Evolutionary conservation across 2,329 filamentous ascomycete genomes (phyloP).

Genomic region (Diplodia seriata): DNA sequence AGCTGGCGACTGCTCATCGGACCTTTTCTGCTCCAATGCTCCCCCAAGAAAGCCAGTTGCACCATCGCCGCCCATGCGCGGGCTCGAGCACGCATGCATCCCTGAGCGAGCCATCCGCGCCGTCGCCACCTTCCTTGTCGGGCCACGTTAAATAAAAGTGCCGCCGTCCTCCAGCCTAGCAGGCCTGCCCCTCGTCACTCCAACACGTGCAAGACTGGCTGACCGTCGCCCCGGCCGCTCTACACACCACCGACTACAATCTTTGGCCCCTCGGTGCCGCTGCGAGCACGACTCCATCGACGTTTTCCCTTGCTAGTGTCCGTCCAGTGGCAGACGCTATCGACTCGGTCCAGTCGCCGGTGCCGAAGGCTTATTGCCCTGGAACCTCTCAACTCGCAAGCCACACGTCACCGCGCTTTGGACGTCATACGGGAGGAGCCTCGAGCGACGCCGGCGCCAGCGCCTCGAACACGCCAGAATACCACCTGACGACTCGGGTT

Average conservation of each 20-base stretch:
- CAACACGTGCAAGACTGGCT: constrained; percentile 5
- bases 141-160: constrained; percentile 18
- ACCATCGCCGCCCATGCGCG: constrained; percentile 8
- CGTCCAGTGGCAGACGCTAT: constrained; percentile 9
- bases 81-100: constrained; percentile 15
- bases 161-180: constrained; percentile 11
- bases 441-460: constrained; percentile 20
- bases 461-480: not conserved
- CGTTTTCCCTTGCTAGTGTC: not conserved
- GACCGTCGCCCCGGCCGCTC: no score
- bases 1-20: not conserved
- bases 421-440: not conserved
- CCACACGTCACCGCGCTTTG: constrained; percentile 23
- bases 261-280: not conserved
- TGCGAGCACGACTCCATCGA: not conserved
- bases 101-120: constrained; percentile 10
- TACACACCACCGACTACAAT: not conserved
- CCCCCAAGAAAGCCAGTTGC: constrained; percentile 5
- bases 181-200: constrained; percentile 4
- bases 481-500: not conserved
- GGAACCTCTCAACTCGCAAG: constrained; percentile 5
- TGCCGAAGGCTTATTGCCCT: not conserved
- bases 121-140: constrained; percentile 21
- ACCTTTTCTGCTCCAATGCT: constrained; percentile 17
- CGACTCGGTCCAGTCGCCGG: not conserved